Percentiles rank a stretch among this genome's conserved stretches.
phyloP scores from a whole-genome alignment of 164 flowering plant genomes.

The Magnolia sinica region DNA sequence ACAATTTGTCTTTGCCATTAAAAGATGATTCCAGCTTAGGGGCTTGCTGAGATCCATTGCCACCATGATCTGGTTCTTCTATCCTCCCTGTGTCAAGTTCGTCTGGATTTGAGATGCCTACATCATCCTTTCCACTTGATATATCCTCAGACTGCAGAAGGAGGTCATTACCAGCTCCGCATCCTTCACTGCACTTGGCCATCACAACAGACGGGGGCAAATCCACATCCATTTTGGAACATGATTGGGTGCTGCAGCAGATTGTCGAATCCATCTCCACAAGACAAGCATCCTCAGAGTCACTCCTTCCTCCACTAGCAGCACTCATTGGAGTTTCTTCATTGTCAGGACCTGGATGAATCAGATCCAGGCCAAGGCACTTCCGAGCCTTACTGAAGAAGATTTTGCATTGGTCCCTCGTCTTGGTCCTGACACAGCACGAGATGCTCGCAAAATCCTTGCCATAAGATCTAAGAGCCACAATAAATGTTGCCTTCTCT shows the following conservation, averaged over 20 bases:
- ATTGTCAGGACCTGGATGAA: conserved; percentile 34
- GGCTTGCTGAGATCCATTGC: not conserved
- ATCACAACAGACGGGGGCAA: conserved; percentile 24
- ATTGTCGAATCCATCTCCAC: conserved; percentile 50
- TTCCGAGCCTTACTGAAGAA: conserved; percentile 90
- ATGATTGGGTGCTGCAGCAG: conserved; percentile 46
- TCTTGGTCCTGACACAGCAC: conserved; percentile 55
- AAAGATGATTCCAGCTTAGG: conserved; percentile 10
- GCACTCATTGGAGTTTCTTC: conserved; percentile 40
- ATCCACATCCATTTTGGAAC: conserved; percentile 46
- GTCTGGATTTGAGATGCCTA: conserved; percentile 17
- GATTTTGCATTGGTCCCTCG: conserved; percentile 78
- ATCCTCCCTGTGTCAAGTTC: conserved; percentile 11
- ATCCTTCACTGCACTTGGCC: conserved; percentile 21
- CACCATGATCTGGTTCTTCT: conserved; percentile 13
- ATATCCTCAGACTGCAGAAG: conserved; percentile 25
- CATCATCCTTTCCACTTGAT: conserved; percentile 10
- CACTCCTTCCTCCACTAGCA: conserved; percentile 71
- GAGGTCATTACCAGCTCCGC: conserved; percentile 11
- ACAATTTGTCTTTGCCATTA: conserved; percentile 16
- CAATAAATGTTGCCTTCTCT: conserved; percentile 71
- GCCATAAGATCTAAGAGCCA: conserved; percentile 65
- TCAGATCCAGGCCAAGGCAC: conserved; percentile 71
- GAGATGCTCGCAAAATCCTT: conserved; percentile 81
- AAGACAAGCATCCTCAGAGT: conserved; percentile 62